A percentile compares a stretch with the other conserved stretches of the same genome.
These are phyloP conservation scores for Neopestalotiopsis sp. DNA, from an alignment of 2,329 filamentous ascomycete species.

Conservation along the genomic window DNA sequence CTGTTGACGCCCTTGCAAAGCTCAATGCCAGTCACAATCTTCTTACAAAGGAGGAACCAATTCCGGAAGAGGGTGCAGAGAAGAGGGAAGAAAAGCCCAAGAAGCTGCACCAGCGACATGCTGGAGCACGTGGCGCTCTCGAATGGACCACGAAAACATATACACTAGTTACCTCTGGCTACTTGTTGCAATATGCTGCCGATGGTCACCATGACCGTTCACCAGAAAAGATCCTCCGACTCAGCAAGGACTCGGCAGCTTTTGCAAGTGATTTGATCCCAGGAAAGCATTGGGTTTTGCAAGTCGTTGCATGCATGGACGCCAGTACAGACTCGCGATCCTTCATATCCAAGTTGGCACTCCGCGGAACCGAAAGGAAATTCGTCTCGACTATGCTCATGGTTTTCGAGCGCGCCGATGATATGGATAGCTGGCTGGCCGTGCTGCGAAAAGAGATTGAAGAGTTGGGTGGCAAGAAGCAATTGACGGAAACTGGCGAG, in stretches of 20 bases:
- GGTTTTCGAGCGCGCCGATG: conserved; percentile 73
- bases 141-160: conserved; percentile 78
- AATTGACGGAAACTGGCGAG: conserved; percentile 63
- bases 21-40: conserved; percentile 57
- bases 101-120: conserved; percentile 52
- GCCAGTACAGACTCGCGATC: conserved; percentile 64
- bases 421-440: conserved; percentile 79
- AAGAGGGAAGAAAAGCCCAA: conserved; percentile 48
- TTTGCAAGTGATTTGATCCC: conserved; percentile 83
- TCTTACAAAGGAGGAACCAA: conserved; percentile 39
- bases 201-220: conserved; percentile 73
- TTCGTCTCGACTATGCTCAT: conserved; percentile 70
- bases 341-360: conserved; percentile 68
- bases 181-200: conserved; percentile 75
- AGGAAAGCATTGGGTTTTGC: conserved; percentile 80
- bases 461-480: conserved; percentile 69
- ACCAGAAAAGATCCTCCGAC: conserved; percentile 75
- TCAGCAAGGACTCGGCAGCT: conserved; percentile 77
- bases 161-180: conserved; percentile 73
- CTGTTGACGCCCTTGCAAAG: conserved; percentile 73
- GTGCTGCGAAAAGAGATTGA: conserved; percentile 74
- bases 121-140: conserved; percentile 49
- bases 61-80: conserved; percentile 35
- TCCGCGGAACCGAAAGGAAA: conserved; percentile 62
- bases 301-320: conserved; percentile 72